Evolutionary conservation across 1,284 basidiomycete species (phyloP).

Genomic region (Apiotrichum siamense): DNA sequence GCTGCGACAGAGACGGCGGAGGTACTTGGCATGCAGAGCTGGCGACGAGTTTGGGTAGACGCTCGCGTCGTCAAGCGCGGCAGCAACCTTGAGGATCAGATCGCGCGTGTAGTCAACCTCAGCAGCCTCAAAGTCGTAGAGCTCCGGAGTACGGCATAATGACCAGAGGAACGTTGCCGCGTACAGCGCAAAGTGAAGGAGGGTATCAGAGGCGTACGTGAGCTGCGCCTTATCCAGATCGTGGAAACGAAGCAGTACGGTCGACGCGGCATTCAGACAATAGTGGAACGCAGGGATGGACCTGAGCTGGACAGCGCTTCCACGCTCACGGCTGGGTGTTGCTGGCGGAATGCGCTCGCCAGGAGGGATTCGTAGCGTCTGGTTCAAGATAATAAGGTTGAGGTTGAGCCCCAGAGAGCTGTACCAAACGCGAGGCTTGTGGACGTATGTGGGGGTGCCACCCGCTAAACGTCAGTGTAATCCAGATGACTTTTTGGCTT

Average conservation of each 20-base stretch:
- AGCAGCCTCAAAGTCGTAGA: slow-evolving; percentile 27
- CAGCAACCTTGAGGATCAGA: slow-evolving; percentile 30
- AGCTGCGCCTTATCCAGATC: slow-evolving; percentile 26
- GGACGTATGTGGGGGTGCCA: slow-evolving; percentile 21
- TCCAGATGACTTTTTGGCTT: not conserved
- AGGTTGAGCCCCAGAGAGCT: slow-evolving; percentile 30
- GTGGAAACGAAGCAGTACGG: slow-evolving; percentile 27
- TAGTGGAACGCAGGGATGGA: slow-evolving; percentile 34
- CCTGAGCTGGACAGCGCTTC: slow-evolving; percentile 13
- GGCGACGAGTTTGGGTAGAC: slow-evolving; percentile 30
- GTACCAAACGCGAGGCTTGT: slow-evolving; percentile 35
- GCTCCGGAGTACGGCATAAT: slow-evolving; percentile 23
- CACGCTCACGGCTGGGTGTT: slow-evolving; percentile 1
- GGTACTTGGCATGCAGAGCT: slow-evolving; percentile 30
- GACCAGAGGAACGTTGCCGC: slow-evolving; percentile 34
- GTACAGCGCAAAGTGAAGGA: slow-evolving; percentile 39
- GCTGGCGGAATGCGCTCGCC: slow-evolving; percentile 23
- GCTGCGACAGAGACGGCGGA: slow-evolving; percentile 24
- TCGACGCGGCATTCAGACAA: slow-evolving; percentile 30
- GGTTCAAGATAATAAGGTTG: slow-evolving; percentile 35
- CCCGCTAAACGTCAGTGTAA: slow-evolving; percentile 13
- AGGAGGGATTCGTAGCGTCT: slow-evolving; percentile 30
- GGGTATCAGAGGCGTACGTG: slow-evolving; percentile 34
- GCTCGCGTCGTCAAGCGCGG: slow-evolving; percentile 24
- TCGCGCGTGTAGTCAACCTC: slow-evolving; percentile 34